Evolutionary conservation across 2,329 filamentous ascomycete species (phyloP), one percentile per base, ranked within the genome.

Genomic region (Trichoderma koningiopsis): DNA sequence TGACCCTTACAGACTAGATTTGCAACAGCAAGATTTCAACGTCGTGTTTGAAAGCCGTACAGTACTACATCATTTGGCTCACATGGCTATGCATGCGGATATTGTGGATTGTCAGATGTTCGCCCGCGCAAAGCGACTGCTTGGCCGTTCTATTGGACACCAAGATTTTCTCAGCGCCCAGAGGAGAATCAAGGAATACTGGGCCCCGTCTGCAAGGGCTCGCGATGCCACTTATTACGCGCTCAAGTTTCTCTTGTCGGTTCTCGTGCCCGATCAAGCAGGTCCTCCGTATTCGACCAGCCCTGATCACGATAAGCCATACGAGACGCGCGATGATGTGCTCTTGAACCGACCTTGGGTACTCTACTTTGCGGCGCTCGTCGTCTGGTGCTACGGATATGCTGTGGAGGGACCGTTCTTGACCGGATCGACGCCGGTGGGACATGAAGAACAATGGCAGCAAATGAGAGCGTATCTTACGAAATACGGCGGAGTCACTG

Each of bases 101-200:
- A 93, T 98, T 66, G 92, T 97, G n/a, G 95, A 98, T 78, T 95
- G 94, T 75, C 95, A 98, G 80, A 96, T 98, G 73, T 97, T 96
- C 78, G 96, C 95, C 5, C 90, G 94, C 10, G 93, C 95, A 1
- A 92, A 91, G 74, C 87, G 94, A 35, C 86, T 97, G 2, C 87
- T 98, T 4, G 95, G 96, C 27, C 89, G 95, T 58, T 90, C 91
- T 0, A 96, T 98, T 71, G 94, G 92, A 1, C 85, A 88, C 1
- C 89, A 92, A 71, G 96, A 98, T 79, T 90, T 96, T 68, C 89
- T 86, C 72, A 91, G 89, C 62, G 93, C 93, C 3, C 89, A 92
- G 73, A 87, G 92, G 68, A 89, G 94, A 72, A 96, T 97, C 90
- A 93, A 91, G 72, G 92, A 96, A 68, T 84, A 86, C 49, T 99